These are phyloP conservation scores for Selaginella tamariscina DNA, from an alignment of 75 land plant genomes.

Conservation along the genomic window DNA sequence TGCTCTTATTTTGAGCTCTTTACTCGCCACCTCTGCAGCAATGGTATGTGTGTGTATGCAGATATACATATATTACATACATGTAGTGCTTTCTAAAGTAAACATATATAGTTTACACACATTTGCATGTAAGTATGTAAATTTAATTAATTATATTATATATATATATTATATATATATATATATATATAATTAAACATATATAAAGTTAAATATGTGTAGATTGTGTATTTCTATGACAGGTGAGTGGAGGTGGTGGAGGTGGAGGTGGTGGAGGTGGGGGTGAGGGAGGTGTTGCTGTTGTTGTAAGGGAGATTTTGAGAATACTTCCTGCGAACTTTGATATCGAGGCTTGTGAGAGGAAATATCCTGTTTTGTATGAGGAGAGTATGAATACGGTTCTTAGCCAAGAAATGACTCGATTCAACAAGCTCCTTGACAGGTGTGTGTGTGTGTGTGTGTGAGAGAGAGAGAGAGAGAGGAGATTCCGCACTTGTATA, in stretches of 20 bases:
- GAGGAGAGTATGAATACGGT: conserved; percentile 40
- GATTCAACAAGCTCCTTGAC: conserved; percentile 33
- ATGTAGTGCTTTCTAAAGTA: too few species aligned
- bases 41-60: conserved; percentile 14
- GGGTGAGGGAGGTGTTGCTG: conserved; percentile 20
- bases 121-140: too few species aligned
- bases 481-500: too few species aligned
- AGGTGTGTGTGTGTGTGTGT: conserved; percentile 15
- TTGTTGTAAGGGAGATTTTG: conserved; percentile 19
- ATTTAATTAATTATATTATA: too few species aligned
- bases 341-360: conserved; percentile 36
- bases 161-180: too few species aligned
- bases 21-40: conserved; percentile 22
- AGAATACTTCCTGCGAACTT: conserved; percentile 25
- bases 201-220: too few species aligned
- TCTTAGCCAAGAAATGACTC: conserved; percentile 39
- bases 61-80: too few species aligned
- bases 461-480: too few species aligned
- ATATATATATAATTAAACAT: too few species aligned
- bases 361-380: conserved; percentile 32
- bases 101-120: too few species aligned
- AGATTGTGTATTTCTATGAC: too few species aligned
- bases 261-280: conserved; percentile 12
- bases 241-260: conserved; percentile 22
- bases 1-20: conserved; percentile 17